Evolutionary conservation across 1,284 basidiomycete genomes (phyloP).

Genomic region (Rhodotorula sp.): DNA sequence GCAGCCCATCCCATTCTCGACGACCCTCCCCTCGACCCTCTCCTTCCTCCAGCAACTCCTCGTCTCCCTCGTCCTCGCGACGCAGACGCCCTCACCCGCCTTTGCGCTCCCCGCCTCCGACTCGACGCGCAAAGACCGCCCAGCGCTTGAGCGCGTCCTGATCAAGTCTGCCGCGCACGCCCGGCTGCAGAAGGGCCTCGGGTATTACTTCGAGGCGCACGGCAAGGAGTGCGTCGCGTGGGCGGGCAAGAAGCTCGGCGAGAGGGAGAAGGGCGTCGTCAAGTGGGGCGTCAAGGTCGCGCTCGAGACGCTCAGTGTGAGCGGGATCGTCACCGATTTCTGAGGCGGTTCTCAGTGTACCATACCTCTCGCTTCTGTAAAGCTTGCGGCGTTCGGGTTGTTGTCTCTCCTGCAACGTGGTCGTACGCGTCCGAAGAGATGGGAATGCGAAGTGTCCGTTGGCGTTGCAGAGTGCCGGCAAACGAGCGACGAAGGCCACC

Average conservation of each 20-base stretch:
- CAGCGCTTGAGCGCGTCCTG: constrained; percentile 70
- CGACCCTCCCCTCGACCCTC: constrained; percentile 64
- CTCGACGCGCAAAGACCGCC: constrained; percentile 50
- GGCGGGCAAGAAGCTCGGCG: constrained; percentile 52
- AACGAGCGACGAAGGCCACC: no score
- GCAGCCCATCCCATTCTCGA: constrained; percentile 83
- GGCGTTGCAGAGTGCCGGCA: no score
- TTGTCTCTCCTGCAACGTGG: no score
- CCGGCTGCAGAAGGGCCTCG: constrained; percentile 65
- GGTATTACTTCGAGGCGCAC: constrained; percentile 62
- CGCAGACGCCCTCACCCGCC: constrained; percentile 68
- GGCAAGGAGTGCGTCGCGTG: constrained; percentile 53
- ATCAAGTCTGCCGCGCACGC: constrained; percentile 65
- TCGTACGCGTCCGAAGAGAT: no score
- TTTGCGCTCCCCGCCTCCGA: constrained; percentile 47
- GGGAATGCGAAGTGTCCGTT: no score
- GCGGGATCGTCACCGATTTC: constrained; percentile 50
- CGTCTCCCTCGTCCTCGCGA: constrained; percentile 66
- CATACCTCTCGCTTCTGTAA: no score
- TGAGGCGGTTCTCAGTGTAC: not conserved
- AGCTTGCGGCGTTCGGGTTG: no score
- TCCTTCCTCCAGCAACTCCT: constrained; percentile 71
- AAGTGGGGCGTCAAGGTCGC: constrained; percentile 66
- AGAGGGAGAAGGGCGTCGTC: constrained; percentile 57
- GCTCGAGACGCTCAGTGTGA: constrained; percentile 65